Percentiles rank a stretch among this genome's conserved stretches.
Evolutionary conservation across 345 rosid genomes (phyloP).

Genomic region (Camelina neglecta): DNA sequence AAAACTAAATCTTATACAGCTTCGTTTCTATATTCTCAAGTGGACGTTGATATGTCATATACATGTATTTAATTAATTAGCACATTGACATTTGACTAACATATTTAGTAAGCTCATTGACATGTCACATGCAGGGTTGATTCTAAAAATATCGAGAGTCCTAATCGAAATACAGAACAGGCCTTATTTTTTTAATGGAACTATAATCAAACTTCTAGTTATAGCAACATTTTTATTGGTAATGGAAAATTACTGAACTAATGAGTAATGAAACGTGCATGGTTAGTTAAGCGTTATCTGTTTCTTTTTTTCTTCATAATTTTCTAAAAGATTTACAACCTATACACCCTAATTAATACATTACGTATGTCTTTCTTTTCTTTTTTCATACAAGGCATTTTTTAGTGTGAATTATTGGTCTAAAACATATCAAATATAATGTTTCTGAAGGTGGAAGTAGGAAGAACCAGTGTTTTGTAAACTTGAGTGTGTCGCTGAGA

Average conservation of each 20-base stretch:
- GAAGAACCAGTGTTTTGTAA: no score
- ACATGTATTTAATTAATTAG: background rate
- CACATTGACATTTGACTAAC: background rate
- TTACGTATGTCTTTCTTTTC: no score
- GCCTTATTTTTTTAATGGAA: background rate
- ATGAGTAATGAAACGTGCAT: background rate
- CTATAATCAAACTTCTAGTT: background rate
- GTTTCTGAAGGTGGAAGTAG: no score
- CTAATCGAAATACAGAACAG: background rate
- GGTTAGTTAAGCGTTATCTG: background rate
- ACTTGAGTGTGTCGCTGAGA: no score
- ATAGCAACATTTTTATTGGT: background rate
- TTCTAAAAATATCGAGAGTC: background rate
- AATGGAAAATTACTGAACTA: background rate
- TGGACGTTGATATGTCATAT: background rate
- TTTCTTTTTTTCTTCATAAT: background rate
- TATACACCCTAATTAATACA: background rate
- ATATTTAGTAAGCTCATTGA: background rate
- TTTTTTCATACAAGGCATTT: no score
- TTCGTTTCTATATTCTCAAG: background rate
- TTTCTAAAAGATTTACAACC: background rate
- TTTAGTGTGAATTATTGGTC: no score
- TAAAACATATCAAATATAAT: no score
- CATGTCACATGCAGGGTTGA: constrained; percentile 1
- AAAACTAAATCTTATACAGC: background rate